Evolutionary conservation across 495 filamentous ascomycete genomes (phyloP), one percentile per base, ranked within the genome.

Genomic region (Pyronema omphalodes): DNA sequence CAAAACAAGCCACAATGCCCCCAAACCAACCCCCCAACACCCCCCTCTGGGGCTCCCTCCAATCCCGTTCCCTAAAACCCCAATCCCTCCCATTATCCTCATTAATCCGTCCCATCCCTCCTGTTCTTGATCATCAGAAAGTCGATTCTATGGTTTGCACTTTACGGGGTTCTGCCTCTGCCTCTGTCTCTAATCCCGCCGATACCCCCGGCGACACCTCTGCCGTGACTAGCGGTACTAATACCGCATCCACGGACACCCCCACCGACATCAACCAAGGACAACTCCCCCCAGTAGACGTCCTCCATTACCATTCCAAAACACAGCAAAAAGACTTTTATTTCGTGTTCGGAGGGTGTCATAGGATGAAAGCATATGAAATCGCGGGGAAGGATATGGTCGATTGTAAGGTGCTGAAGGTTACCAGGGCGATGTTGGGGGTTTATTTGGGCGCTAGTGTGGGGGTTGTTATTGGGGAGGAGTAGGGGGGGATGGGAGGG

Each of bases 331-430:
- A 50, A 8, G 60, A 63, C 29, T 61, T 61, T 19, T 61, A 63
- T 55, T 63, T 63, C 36, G 60, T 59, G 29, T 63, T 63, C 17
- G 60, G 60, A 0, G 60, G 60, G 17, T 63, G 60, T 12, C 60
- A 63, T 51, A 34, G 60, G 9, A n/a, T 63, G 37, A 55, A 58
- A 36, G 60, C 60, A 9, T 63, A 63, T 29, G 59, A 61, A 29
- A 61, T 43, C 19, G 59, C 53, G 6, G 11, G 52, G 19, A 59
- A 58, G 23, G 55, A 57, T 11, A 39, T 41, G 3, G 59, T 63
- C n/a, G 50, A 56, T 33, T 61, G 58, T 44, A 63, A 58, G 40
- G 60, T 63, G 29, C 7, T 63, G 40, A 63, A 62, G 34, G 60
- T 61, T 15, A 63, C 59, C 44, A 61, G 56, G 41, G 36, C 23